Base-by-base conservation (phyloP, 2,329 filamentous ascomycete genomes). In the Meredithiella fracta region DNA sequence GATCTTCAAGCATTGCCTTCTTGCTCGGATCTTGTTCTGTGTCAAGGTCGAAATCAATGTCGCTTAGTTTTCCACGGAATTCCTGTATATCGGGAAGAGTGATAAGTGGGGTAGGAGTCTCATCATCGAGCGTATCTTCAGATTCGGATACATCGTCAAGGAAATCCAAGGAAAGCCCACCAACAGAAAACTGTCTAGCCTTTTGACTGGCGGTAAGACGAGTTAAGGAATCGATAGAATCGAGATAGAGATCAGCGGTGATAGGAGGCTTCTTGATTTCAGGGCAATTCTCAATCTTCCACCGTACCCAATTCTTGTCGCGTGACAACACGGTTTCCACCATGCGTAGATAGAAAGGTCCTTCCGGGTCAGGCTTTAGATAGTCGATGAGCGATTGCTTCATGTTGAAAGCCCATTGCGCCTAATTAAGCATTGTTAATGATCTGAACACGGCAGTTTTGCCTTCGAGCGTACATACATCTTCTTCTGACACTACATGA, bases 221-320 rank as follows among this genome's bases (percentile, higher is more conserved):
- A 60, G 78, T 75, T 2, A 82, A 82, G 49, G 78, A 73, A 29
- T 75, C 72, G 65, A 83, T 85, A 23, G 89, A 83, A 55, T 81
- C 76, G 40, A 82, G 68, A 65, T 89, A 91, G 50, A 83, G 77
- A 26, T 78, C 69, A 1, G 83, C 75, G 2, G 82, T 76, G 29
- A 97, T 76, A 9, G 86, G 73, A 22, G 85, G 79, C 59, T 80
- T 78, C 64, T 90, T 82, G 64, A 99, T 97, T 4, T 84, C 79
- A 23, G 88, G 87, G 66, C 92, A 98, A 62, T 83, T 87, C 66
- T 96, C 89, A 59, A 91, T 83, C 70, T 99, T 99, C 92, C 92
- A 99, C 60, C 89, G 84, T 47, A 94, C 89, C 94, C 94, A 98
- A 66, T 97, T 96, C 72, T 96, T 97, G 68, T 99, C 92, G 60